Conservation (phyloP, 2,329 filamentous ascomycete species). For the Penicillium sp. region DNA sequence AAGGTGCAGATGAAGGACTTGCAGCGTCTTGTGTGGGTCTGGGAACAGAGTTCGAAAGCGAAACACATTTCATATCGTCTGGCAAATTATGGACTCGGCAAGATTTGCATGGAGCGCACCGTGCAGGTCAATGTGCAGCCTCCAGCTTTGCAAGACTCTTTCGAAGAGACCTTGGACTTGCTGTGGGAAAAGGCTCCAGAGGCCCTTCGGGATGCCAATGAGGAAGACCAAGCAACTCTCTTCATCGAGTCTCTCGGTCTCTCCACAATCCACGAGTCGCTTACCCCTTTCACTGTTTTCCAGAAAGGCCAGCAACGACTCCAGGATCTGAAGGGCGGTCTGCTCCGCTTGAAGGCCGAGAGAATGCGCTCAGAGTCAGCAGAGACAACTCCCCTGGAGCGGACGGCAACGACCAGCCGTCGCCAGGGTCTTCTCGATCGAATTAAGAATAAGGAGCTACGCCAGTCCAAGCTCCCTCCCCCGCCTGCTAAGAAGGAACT, state of each 20-base stretch:
- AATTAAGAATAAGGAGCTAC: constrained; percentile 66
- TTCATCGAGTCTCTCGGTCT: constrained; percentile 37
- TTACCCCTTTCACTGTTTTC: constrained; percentile 36
- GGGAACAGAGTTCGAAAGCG: constrained; percentile 41
- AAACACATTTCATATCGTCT: constrained; percentile 36
- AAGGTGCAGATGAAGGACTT: constrained; percentile 66
- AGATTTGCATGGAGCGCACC: constrained; percentile 39
- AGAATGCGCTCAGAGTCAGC: constrained; percentile 27
- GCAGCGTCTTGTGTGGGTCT: constrained; percentile 65
- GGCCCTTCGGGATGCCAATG: constrained; percentile 36
- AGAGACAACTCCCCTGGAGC: constrained; percentile 25
- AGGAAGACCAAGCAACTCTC: constrained; percentile 35
- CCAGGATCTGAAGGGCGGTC: constrained; percentile 42
- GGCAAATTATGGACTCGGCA: constrained; percentile 43
- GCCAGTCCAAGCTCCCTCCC: constrained; percentile 48
- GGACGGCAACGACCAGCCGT: constrained; percentile 33
- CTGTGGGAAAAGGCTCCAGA: constrained; percentile 35
- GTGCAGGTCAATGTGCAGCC: constrained; percentile 38
- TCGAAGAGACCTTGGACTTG: constrained; percentile 47
- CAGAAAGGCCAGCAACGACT: constrained; percentile 43
- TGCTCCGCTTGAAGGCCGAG: constrained; percentile 39
- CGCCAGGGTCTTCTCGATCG: constrained; percentile 71
- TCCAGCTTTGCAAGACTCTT: constrained; percentile 48
- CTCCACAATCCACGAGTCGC: constrained; percentile 39
- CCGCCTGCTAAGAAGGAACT: constrained; percentile 56